A percentile compares a stretch with the other conserved stretches of the same genome.
Evolutionary conservation across 2,329 filamentous ascomycete genomes (phyloP).

Genomic region (Drechslerella stenobrocha): DNA sequence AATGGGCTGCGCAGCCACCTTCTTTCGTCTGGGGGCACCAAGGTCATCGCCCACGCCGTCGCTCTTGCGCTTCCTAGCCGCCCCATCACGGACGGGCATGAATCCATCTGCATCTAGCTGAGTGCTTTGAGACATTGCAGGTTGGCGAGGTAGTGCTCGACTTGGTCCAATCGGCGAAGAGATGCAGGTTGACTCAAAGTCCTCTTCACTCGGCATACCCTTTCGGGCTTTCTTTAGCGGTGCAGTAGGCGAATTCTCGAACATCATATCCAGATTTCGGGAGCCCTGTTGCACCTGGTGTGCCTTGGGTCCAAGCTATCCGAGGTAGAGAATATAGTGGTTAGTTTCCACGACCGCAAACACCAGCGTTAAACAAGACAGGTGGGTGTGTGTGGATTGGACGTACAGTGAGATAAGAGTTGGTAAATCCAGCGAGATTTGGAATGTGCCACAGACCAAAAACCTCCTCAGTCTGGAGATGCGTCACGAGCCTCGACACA

Average conservation of each 20-base stretch:
- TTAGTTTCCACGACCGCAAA: background rate
- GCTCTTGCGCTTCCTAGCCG: conserved; percentile 31
- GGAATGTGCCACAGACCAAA: conserved; percentile 71
- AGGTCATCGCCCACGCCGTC: conserved; percentile 56
- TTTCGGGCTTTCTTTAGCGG: conserved; percentile 52
- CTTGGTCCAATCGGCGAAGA: conserved; percentile 63
- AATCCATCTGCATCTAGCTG: conserved; percentile 33
- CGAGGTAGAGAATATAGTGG: conserved; percentile 49
- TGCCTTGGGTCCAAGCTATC: conserved; percentile 55
- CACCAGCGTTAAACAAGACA: conserved; percentile 52
- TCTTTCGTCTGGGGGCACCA: conserved; percentile 53
- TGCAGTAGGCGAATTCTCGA: conserved; percentile 50
- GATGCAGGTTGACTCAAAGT: conserved; percentile 68
- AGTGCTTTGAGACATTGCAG: conserved; percentile 52
- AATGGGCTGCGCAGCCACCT: conserved; percentile 60
- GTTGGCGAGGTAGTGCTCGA: conserved; percentile 45
- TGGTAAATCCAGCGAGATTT: conserved; percentile 68
- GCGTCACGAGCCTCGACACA: conserved; percentile 80
- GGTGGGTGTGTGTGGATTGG: background rate
- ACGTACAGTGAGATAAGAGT: conserved; percentile 71
- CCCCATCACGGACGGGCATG: conserved; percentile 52
- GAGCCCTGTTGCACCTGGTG: conserved; percentile 46
- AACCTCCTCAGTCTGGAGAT: conserved; percentile 72
- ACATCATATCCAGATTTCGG: conserved; percentile 53
- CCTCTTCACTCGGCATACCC: conserved; percentile 57